Evolutionary conservation across 331 rosid genomes (phyloP), one percentile per base, ranked within the genome.

Genomic region (Erythrophleum ivorense): DNA sequence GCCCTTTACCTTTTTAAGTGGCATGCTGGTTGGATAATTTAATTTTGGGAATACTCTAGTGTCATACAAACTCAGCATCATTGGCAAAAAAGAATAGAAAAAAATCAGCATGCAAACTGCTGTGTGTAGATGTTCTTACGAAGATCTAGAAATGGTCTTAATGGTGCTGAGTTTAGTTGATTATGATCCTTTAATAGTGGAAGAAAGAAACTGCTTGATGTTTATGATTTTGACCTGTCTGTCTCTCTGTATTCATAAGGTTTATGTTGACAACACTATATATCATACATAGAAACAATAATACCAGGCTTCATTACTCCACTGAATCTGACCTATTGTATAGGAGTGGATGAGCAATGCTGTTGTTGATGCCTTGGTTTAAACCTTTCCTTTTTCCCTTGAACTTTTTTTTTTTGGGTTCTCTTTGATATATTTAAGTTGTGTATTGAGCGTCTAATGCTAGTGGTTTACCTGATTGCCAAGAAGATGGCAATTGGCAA

Each of bases 271-370:
- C 41, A 19, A 31, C 38, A 36, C n/a, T 57, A 10, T 14, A 8
- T 33, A 33, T 15, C 8, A 74, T 59, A n/a, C 36, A 54, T 70
- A 13, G 38, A 48, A 41, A 68, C 34, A 19, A 70, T 46, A 46
- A 13, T 38, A 29, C 7, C 43, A 43, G 60, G 82, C 19, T 9
- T 31, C 57, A 10, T 19, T 71, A 40, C 60, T 55, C 73, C 72
- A 66, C 34, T 21, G 59, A 9, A 21, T 68, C 9, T 55, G 54
- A 24, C 18, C 31, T 68, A 45, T 19, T 10, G 52, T 48, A 38
- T 46, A 9, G 57, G 48, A 73, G 65, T 62, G 19, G 36, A 63
- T 52, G 71, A 81, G 75, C 72, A 34, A n/a, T 59, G 73, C 71
- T 70, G 6, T 70, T 31, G 50, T 24, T 46, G 71, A 48, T 59